These are phyloP conservation scores for Stephania japonica DNA, from an alignment of 164 flowering plant species.

Conservation along the genomic window DNA sequence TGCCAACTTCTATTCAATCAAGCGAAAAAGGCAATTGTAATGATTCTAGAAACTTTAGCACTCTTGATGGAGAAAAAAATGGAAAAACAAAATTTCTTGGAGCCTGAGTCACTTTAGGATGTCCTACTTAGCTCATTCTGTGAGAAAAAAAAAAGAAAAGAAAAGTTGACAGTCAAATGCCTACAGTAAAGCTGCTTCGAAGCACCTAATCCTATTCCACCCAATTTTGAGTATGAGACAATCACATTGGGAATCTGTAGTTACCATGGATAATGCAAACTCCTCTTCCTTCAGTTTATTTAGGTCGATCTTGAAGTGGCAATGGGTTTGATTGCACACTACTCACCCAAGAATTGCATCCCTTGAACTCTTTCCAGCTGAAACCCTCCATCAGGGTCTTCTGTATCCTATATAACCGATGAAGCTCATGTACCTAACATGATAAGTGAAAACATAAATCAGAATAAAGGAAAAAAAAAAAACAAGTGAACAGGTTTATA, in stretches of 20 bases:
- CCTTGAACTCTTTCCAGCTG: constrained; percentile 17
- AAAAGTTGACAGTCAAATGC: no score
- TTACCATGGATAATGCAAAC: constrained; percentile 16
- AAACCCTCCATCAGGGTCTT: constrained; percentile 33
- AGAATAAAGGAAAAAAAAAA: background rate
- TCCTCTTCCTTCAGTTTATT: constrained; percentile 8
- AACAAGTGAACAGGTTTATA: background rate
- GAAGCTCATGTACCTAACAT: constrained; percentile 46
- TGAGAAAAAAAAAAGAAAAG: background rate
- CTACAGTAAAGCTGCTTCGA: background rate
- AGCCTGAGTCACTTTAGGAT: background rate
- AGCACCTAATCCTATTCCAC: background rate
- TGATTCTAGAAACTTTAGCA: background rate
- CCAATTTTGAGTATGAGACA: background rate
- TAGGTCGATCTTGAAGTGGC: constrained; percentile 9
- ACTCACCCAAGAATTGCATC: constrained; percentile 14
- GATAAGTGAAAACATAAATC: background rate
- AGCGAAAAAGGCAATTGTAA: background rate
- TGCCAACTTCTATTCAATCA: background rate
- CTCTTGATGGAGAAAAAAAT: background rate
- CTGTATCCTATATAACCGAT: constrained; percentile 35
- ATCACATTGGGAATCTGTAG: background rate
- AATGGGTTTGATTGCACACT: constrained; percentile 9
- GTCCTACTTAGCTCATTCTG: background rate
- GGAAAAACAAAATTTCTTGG: background rate